Evolutionary conservation across 73 alveolate genomes (phyloP), one percentile per base, ranked within the genome.

Genomic region (Paramecium octaurelia): DNA sequence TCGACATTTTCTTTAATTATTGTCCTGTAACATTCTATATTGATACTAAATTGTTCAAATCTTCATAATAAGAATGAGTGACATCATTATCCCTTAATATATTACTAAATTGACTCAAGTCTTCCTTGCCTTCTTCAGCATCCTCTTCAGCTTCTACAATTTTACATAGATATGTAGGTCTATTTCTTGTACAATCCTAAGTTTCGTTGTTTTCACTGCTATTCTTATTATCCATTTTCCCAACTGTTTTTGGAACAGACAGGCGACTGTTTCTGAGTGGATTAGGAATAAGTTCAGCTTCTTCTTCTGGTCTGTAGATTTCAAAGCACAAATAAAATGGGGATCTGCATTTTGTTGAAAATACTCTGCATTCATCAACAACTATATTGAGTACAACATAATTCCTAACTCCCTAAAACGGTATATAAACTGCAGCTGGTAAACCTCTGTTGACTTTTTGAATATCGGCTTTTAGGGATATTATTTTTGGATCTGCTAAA

Each of bases 401-500:
- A 34, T 92, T 92, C 71, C 97, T 69, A 8, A 86, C 42, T 16
- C 91, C 60, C 11, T 95, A 95, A 83, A 96, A 96, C 1, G 98
- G 98, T 20, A 96, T 80, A 85, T 94, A 96, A 57, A 95, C 98
- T 16, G 95, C 73, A 36, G 97, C 95, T 12, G 98, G 98, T 6
- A 96, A 93, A 34, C 54, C 16, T 43, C 85, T 92, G 50, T 95
- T 95, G 8, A 95, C 85, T 48, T 84, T 54, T 38, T 88, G 69
- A 18, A 95, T 86, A 71, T 89, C 96, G 12, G 92, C 92, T 27
- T 91, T 71, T 54, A 87, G 64, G 9, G 93, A 73, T 40, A 87
- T 38, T 43, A 58, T 35, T 68, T 87, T 87, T 23, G 93, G 93
- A 10, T 87, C 89, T 11, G 93, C 93, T 12, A 73, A 35, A 73